A percentile compares a stretch with the other conserved stretches of the same genome.
phyloP scores from a whole-genome alignment of 768 basidiomycete species.

The Suillus brevipes region DNA sequence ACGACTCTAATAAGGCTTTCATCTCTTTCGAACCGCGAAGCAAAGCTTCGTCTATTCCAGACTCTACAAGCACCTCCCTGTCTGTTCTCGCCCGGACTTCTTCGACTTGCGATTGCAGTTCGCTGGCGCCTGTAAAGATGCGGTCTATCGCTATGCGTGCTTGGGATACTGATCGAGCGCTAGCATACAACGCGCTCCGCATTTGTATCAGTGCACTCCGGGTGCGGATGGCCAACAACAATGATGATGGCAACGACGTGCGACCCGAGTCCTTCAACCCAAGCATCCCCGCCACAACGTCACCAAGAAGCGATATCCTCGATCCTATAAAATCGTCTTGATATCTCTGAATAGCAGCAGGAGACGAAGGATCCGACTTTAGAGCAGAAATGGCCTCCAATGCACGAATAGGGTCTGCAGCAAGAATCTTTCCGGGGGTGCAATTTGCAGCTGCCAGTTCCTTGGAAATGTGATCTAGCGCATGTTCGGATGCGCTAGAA shows the following conservation, averaged over 20 bases:
- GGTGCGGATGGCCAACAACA: slow-evolving; percentile 30
- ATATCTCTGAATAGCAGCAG: slow-evolving; percentile 59
- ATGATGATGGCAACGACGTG: slow-evolving; percentile 1
- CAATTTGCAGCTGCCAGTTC: slow-evolving; percentile 24
- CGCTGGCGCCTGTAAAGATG: slow-evolving; percentile 35
- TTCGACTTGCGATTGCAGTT: slow-evolving; percentile 40
- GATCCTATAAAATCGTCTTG: slow-evolving; percentile 64
- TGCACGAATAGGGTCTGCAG: slow-evolving; percentile 62
- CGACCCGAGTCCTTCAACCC: slow-evolving; percentile 4
- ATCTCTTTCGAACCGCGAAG: slow-evolving; percentile 31
- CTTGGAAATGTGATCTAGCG: slow-evolving; percentile 20
- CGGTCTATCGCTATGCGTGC: slow-evolving; percentile 36
- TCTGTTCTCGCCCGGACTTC: slow-evolving; percentile 38
- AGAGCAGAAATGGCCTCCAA: slow-evolving; percentile 51
- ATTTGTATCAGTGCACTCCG: slow-evolving; percentile 42
- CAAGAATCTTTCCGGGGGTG: slow-evolving; percentile 37
- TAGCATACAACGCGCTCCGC: slow-evolving; percentile 40
- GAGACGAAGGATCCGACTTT: slow-evolving; percentile 44
- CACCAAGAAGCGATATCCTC: slow-evolving; percentile 50
- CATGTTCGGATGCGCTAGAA: slow-evolving; percentile 21
- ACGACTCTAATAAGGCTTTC: slow-evolving; percentile 28
- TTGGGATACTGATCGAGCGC: slow-evolving; percentile 31
- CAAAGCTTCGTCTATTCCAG: slow-evolving; percentile 27
- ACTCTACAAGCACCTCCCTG: slow-evolving; percentile 40
- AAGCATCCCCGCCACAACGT: slow-evolving; percentile 35